These are phyloP conservation scores for Ophiostoma australiae DNA, from an alignment of 2,329 filamentous ascomycete species.

Conservation along the genomic window DNA sequence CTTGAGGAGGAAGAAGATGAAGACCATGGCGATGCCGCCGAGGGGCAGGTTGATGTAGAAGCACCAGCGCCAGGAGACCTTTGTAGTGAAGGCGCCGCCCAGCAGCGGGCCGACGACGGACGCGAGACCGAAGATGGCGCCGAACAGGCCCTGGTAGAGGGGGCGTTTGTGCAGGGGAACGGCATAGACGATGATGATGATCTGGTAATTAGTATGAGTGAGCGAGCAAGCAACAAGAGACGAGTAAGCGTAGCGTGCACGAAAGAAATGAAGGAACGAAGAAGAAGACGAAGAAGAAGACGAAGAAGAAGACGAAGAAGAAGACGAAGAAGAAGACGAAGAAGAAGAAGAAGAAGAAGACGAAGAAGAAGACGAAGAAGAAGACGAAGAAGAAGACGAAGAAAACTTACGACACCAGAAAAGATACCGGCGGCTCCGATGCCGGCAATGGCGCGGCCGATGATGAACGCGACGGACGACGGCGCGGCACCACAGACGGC, in stretches of 20 bases:
- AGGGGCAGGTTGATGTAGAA: conserved; percentile 42
- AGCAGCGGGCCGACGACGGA: conserved; percentile 37
- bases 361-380: too few species aligned
- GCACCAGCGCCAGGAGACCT: conserved; percentile 39
- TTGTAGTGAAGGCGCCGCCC: conserved; percentile 38
- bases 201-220: conserved; percentile 14
- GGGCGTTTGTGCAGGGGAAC: conserved; percentile 36
- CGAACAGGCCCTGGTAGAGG: conserved; percentile 36
- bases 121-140: conserved; percentile 37
- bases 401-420: conserved; percentile 31
- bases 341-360: too few species aligned
- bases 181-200: conserved; percentile 35
- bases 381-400: background rate
- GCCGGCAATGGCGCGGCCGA: conserved; percentile 41
- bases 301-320: background rate
- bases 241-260: background rate
- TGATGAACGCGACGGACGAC: conserved; percentile 38
- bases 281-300: background rate
- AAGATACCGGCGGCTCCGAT: conserved; percentile 39
- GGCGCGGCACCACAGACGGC: conserved; percentile 41
- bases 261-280: background rate
- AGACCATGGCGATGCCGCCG: conserved; percentile 33
- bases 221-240: background rate
- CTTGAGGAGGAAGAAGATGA: conserved; percentile 32
- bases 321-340: background rate